Conservation (phyloP, 306 rosid species). For the Boehmeria nivea region DNA sequence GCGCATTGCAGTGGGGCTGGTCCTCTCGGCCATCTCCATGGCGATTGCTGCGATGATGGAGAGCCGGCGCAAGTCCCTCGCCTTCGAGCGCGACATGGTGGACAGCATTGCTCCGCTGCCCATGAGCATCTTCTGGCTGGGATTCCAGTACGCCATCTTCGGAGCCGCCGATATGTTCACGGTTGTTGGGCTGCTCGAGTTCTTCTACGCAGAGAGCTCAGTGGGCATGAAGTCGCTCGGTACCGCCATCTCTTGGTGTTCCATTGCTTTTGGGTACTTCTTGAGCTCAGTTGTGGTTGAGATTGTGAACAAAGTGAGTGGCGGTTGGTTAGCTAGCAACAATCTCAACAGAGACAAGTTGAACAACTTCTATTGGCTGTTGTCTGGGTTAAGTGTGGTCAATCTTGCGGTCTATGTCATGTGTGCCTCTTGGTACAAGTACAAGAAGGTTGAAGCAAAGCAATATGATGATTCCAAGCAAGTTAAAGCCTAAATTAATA, state of each 20-base stretch:
- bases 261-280: slow-evolving; percentile 37
- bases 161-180: slow-evolving; percentile 74
- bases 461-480: slow-evolving; percentile 17
- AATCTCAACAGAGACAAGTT: slow-evolving; percentile 59
- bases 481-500: slow-evolving; percentile 12
- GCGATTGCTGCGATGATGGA: slow-evolving; percentile 51
- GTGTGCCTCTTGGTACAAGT: slow-evolving; percentile 62
- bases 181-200: slow-evolving; percentile 59
- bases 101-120: slow-evolving; percentile 56
- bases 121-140: slow-evolving; percentile 70
- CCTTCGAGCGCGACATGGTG: slow-evolving; percentile 51
- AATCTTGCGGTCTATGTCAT: slow-evolving; percentile 51
- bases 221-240: slow-evolving; percentile 42
- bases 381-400: slow-evolving; percentile 44
- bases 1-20: slow-evolving; percentile 60
- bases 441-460: slow-evolving; percentile 53
- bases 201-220: slow-evolving; percentile 81
- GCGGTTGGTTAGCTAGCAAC: slow-evolving; percentile 67
- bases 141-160: slow-evolving; percentile 58
- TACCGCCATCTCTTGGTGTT: slow-evolving; percentile 42
- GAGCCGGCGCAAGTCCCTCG: slow-evolving; percentile 45
- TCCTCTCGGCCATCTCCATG: slow-evolving; percentile 67
- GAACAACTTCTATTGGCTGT: slow-evolving; percentile 56
- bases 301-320: slow-evolving; percentile 66
- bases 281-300: slow-evolving; percentile 52